phyloP scores from a whole-genome alignment of 176 grass and related monocot genomes.

The Melocanna baccifera region DNA sequence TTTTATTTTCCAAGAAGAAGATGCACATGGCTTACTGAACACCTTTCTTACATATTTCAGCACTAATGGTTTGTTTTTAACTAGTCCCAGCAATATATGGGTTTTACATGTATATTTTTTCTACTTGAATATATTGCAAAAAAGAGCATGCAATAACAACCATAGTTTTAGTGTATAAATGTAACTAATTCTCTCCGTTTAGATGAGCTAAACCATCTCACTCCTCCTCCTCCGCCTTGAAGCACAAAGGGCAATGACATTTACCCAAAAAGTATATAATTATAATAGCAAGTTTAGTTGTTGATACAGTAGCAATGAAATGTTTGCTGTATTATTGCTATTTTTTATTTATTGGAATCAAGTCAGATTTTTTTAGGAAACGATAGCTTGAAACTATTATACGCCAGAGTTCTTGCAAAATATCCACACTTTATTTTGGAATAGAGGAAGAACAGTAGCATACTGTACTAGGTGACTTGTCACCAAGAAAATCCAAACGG shows the following conservation, averaged over 20 bases:
- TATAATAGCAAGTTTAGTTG: not conserved
- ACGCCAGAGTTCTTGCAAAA: not conserved
- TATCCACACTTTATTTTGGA: not conserved
- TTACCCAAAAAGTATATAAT: not conserved
- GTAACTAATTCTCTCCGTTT: not conserved
- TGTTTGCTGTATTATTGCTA: not conserved
- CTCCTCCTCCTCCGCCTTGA: not conserved
- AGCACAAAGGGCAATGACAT: not conserved
- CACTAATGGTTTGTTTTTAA: not conserved
- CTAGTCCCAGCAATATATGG: not conserved
- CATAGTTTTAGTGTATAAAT: not conserved
- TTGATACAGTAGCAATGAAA: not conserved
- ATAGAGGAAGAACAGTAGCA: not conserved
- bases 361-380: not conserved
- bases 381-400: not conserved
- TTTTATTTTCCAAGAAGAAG: not conserved
- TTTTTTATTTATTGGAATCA: not conserved
- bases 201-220: not conserved
- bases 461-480: conserved; percentile 16
- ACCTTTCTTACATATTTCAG: not conserved
- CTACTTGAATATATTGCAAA: not conserved
- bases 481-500: not conserved
- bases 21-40: not conserved
- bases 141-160: conserved; percentile 52
- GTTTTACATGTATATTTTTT: not conserved